Base-by-base conservation (phyloP, 2,329 filamentous ascomycete genomes). In the Pseudogymnoascus sp. region DNA sequence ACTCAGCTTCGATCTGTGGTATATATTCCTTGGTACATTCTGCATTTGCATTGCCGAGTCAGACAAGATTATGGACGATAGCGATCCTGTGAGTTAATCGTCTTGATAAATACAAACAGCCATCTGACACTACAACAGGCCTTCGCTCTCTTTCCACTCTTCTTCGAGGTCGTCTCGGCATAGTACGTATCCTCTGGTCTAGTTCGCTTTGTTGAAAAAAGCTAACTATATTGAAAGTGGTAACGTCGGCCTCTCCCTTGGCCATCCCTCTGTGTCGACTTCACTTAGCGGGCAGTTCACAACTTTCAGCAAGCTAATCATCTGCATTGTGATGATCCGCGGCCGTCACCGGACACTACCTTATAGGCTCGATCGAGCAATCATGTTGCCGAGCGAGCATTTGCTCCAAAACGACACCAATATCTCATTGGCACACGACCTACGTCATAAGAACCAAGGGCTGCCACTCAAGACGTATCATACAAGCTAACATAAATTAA, bases 1-100 rank as follows among this genome's bases (percentile, higher is more conserved):
- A 75, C 83, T 99, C 35, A 95, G 92, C 61, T 99, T 97, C 77
- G 94, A 99, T 76, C 75, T 99, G 74, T 99, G 94, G 94, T 99
- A 92, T 70, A 89, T 99, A 63, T 96, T 96, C 72, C 74, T 97
- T 23, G 94, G 93, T 0, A 85, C 96, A 68, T 99, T 99, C 76
- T 84, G 97, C 72, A 89, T 99, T 70, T 82, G 89, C 65, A 96
- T 99, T 69, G 86, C 90, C 29, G 94, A 99, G 35, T 5, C 35
- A 38, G 35, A 38, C 14, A 38, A 38, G 14, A 38, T 38, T 38
- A 38, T 38, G 35, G 35, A 66, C 43, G 63, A 61, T 2, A 55
- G 10, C 11, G 65, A 70, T 31, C 68, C 68, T 49, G 68, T 69
- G 58, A 65, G 66, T 65, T 62, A 6, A 63, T 84, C 6, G 14